Evolutionary conservation across 345 rosid genomes (phyloP).

Genomic region (Linum lewisii): DNA sequence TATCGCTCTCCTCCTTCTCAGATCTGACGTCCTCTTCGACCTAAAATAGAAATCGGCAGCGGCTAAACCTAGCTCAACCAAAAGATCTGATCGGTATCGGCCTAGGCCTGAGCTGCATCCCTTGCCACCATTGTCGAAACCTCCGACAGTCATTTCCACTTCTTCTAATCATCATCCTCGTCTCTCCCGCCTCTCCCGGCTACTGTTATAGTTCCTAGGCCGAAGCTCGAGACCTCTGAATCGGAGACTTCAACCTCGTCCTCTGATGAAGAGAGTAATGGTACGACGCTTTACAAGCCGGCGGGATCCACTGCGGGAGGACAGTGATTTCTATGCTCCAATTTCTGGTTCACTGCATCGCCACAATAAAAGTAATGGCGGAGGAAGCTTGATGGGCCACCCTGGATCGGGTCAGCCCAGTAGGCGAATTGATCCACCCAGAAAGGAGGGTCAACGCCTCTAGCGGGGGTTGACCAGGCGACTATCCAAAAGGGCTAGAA

Average conservation of each 20-base stretch:
- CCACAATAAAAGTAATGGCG: conserved; percentile 13
- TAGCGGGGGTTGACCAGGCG: no score
- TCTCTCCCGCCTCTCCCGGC: conserved; percentile 17
- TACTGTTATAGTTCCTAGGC: conserved; percentile 27
- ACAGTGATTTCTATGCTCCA: conserved; percentile 48
- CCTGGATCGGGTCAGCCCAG: no score
- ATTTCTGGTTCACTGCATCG: conserved; percentile 21
- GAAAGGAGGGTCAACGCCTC: no score
- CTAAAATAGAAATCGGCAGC: no score
- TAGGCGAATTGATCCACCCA: no score
- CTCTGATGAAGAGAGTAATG: conserved; percentile 36
- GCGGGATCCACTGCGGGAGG: conserved; percentile 45
- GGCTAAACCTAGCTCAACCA: conserved; percentile 50
- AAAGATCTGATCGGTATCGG: no score
- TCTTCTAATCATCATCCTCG: conserved; percentile 4
- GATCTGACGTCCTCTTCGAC: no score
- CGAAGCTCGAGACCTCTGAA: conserved; percentile 69
- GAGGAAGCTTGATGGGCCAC: no score
- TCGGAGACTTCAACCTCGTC: no score
- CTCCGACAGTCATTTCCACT: conserved; percentile 20
- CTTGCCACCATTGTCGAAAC: conserved; percentile 60
- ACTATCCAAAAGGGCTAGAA: no score
- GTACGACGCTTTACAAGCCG: conserved; percentile 50
- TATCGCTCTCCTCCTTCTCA: no score
- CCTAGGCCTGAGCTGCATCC: conserved; percentile 69